Evolutionary conservation across 2,329 filamentous ascomycete species (phyloP).

Genomic region (Aspergillus awamori): DNA sequence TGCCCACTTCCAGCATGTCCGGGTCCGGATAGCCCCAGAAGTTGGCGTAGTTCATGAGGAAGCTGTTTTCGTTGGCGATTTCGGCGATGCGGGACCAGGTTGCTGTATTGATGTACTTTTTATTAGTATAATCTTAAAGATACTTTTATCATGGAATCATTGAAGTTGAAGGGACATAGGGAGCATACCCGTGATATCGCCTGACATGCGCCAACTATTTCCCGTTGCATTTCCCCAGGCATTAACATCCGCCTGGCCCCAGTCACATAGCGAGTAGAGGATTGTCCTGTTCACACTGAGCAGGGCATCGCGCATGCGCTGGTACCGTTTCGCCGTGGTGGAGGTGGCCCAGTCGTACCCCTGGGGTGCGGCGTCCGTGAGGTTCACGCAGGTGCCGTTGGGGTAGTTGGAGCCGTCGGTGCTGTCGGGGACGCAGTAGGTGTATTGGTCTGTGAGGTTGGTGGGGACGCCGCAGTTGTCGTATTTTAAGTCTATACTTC

Average conservation of each 20-base stretch:
- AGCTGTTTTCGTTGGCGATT: conserved; percentile 56
- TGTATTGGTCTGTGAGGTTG: conserved; percentile 45
- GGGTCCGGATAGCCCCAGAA: conserved; percentile 57
- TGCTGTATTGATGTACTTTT: neutral
- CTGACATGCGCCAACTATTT: conserved; percentile 49
- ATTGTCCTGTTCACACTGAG: conserved; percentile 50
- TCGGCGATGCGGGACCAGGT: conserved; percentile 36
- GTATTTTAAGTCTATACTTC: conserved; percentile 55
- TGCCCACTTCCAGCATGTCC: conserved; percentile 57
- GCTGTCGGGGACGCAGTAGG: conserved; percentile 46
- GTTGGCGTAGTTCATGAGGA: conserved; percentile 47
- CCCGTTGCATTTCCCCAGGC: conserved; percentile 55
- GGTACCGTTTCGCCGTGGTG: conserved; percentile 52
- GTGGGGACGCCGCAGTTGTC: conserved; percentile 56
- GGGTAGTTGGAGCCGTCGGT: conserved; percentile 37
- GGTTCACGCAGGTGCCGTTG: conserved; percentile 46
- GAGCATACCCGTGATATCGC: conserved; percentile 35
- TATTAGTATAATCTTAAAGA: neutral
- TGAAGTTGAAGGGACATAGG: neutral
- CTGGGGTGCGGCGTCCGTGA: conserved; percentile 42
- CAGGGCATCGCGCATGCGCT: conserved; percentile 57
- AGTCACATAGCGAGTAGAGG: conserved; percentile 57
- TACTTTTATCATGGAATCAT: too few relatives aligned
- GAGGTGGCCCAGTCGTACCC: conserved; percentile 57
- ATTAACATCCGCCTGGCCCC: conserved; percentile 56